A percentile compares a stretch with the other conserved stretches of the same genome.
phyloP scores from a whole-genome alignment of 2,329 filamentous ascomycete species.

The Alternaria postmessia region DNA sequence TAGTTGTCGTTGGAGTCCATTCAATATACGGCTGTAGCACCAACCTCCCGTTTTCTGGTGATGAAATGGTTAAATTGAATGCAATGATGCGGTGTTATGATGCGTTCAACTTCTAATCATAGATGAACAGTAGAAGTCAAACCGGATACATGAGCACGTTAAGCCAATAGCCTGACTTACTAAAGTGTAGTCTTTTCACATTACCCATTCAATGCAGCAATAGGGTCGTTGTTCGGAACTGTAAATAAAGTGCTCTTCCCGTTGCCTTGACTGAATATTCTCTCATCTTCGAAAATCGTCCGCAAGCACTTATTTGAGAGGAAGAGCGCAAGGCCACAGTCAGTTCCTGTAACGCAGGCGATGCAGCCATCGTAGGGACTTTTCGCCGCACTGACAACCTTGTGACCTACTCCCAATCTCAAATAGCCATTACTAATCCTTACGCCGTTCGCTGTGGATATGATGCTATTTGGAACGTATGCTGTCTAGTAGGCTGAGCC shows the following conservation, averaged over 20 bases:
- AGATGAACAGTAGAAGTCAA: background rate
- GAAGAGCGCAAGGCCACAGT: too few relatives aligned
- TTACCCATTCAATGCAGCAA: background rate
- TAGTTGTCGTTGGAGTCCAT: slow-evolving; percentile 1
- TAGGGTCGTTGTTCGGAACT: background rate
- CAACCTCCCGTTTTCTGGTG: background rate
- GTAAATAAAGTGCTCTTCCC: background rate
- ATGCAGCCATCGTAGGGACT: too few relatives aligned
- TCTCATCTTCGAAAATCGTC: background rate
- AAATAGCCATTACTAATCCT: too few relatives aligned
- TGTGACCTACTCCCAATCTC: too few relatives aligned
- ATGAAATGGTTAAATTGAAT: background rate
- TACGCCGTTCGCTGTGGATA: too few relatives aligned
- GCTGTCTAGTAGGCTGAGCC: too few relatives aligned
- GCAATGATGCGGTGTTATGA: background rate
- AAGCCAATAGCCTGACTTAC: background rate
- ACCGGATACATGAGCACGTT: background rate
- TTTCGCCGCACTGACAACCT: too few relatives aligned
- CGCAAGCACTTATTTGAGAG: too few relatives aligned
- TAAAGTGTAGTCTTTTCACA: background rate
- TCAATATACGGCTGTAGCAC: background rate
- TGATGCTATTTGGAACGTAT: too few relatives aligned
- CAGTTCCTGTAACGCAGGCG: too few relatives aligned
- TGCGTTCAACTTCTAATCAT: background rate
- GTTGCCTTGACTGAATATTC: background rate